Conservation (phyloP, 2,329 filamentous ascomycete species). For the Exserohilum rostratum region DNA sequence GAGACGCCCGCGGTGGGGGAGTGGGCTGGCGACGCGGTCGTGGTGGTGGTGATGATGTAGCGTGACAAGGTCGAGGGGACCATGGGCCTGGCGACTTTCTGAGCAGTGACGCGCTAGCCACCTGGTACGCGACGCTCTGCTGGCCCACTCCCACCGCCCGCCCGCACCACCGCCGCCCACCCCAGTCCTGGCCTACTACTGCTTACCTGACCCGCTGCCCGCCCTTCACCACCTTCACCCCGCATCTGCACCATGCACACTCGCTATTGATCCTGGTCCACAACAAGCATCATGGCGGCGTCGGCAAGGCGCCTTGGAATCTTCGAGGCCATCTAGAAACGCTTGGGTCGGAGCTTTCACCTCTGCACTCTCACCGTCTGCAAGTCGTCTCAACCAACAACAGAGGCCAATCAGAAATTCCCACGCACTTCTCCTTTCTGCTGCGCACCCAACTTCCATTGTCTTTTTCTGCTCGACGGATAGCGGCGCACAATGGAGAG, state of each 20-base stretch:
- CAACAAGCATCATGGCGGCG: background rate
- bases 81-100: constrained; percentile 11
- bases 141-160: too few relatives aligned
- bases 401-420: background rate
- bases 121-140: constrained; percentile 16
- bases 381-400: background rate
- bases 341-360: background rate
- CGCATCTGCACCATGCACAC: background rate
- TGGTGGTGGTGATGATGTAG: constrained; percentile 16
- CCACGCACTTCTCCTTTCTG: background rate
- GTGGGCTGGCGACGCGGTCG: constrained; percentile 19
- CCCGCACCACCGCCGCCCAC: constrained; percentile 12
- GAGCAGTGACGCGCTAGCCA: constrained; percentile 27
- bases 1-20: constrained; percentile 13
- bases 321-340: background rate
- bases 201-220: background rate
- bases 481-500: constrained; percentile 39
- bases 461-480: background rate
- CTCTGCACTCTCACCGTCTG: background rate
- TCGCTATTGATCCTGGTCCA: background rate
- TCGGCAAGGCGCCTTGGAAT: background rate
- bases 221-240: background rate
- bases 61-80: constrained; percentile 14
- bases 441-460: background rate
- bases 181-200: background rate